Percentiles rank a stretch among this genome's conserved stretches.
Evolutionary conservation across 768 basidiomycete genomes (phyloP).

Genomic region (Kondoa malvinella): DNA sequence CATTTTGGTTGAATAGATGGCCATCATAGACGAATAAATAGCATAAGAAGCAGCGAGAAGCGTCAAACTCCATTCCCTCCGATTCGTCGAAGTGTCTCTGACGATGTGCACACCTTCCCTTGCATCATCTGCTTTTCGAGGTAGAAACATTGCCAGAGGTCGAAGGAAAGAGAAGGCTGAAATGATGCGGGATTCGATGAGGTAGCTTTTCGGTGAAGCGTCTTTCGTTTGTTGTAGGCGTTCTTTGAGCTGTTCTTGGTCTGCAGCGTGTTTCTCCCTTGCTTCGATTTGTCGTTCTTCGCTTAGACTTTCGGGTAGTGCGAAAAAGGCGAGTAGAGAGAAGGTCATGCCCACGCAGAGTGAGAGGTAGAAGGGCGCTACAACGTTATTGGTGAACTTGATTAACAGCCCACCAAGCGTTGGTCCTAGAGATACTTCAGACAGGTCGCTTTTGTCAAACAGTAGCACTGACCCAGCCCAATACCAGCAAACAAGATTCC

Average conservation of each 20-base stretch:
- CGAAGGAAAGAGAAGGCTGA: conserved; percentile 27
- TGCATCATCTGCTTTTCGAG: not conserved
- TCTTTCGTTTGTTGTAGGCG: conserved; percentile 18
- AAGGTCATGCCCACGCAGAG: conserved; percentile 25
- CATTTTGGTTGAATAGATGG: conserved; percentile 21
- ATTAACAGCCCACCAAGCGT: conserved; percentile 25
- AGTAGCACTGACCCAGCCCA: conserved; percentile 14
- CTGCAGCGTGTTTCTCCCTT: conserved; percentile 14
- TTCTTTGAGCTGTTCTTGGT: conserved; percentile 1
- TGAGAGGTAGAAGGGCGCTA: conserved; percentile 33
- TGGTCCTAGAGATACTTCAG: conserved; percentile 12
- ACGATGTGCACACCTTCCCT: conserved; percentile 1
- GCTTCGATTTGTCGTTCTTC: conserved; percentile 24
- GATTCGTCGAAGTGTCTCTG: conserved; percentile 9
- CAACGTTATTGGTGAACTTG: conserved; percentile 17
- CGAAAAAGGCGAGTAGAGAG: conserved; percentile 25
- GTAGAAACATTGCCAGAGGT: conserved; percentile 30
- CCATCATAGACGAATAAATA: conserved; percentile 23
- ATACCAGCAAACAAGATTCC: conserved; percentile 34
- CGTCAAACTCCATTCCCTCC: conserved; percentile 32
- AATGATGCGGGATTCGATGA: conserved; percentile 3
- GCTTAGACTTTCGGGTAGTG: conserved; percentile 35
- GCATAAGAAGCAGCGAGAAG: conserved; percentile 26
- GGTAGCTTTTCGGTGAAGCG: not conserved
- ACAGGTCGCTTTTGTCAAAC: conserved; percentile 30